These are phyloP conservation scores for Tuber borchii DNA, from an alignment of 495 filamentous ascomycete genomes.

Conservation along the genomic window DNA sequence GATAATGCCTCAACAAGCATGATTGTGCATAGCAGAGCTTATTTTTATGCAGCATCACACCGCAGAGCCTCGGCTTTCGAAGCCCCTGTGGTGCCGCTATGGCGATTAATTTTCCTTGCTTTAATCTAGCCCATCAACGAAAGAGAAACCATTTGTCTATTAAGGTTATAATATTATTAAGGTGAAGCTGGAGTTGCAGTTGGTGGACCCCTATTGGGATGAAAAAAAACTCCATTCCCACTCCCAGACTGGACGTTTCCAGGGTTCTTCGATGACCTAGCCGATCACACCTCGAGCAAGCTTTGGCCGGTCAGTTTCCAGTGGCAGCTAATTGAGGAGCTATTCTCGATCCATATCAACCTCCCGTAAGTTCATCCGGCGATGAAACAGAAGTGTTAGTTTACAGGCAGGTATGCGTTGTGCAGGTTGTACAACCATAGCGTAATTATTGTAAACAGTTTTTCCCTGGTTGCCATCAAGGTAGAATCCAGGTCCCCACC, in stretches of 20 bases:
- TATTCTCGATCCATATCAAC: not conserved
- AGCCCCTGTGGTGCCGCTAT: not conserved
- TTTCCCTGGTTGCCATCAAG: not conserved
- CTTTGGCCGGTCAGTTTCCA: not conserved
- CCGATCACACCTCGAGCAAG: not conserved
- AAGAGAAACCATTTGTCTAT: not conserved
- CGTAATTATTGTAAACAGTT: not conserved
- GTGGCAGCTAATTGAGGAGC: not conserved
- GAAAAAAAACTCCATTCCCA: not conserved
- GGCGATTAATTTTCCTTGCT: not conserved
- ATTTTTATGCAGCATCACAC: not conserved
- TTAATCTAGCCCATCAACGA: not conserved
- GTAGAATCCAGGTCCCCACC: not conserved
- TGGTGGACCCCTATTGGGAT: not conserved
- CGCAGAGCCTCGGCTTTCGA: not conserved
- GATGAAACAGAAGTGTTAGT: not conserved
- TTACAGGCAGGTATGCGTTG: not conserved
- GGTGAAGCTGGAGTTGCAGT: not conserved
- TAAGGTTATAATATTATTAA: not conserved
- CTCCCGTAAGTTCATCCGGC: not conserved
- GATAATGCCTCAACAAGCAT: not conserved
- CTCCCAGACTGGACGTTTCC: not conserved
- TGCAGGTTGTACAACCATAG: not conserved
- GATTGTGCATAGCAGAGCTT: not conserved
- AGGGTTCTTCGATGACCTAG: not conserved